These are phyloP conservation scores for Starmerella bombi DNA, from an alignment of 805 yeast genomes.

Conservation along the genomic window DNA sequence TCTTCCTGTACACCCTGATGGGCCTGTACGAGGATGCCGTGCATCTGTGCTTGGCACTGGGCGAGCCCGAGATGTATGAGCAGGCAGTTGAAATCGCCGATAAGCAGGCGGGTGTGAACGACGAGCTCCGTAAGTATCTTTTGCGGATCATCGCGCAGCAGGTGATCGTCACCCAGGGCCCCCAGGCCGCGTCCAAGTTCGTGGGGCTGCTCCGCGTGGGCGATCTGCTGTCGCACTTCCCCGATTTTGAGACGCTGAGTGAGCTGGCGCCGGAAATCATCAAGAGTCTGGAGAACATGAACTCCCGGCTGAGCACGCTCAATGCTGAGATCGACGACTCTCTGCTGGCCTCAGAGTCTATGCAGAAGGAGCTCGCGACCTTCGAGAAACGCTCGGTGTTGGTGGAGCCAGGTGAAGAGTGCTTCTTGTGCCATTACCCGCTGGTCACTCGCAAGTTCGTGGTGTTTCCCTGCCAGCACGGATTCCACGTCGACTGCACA, in stretches of 20 bases:
- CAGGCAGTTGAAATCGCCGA: conserved; percentile 48
- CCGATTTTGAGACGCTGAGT: conserved; percentile 70
- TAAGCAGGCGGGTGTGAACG: conserved; percentile 27
- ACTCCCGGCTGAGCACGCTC: conserved; percentile 48
- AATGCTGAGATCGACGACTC: conserved; percentile 69
- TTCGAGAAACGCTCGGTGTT: conserved; percentile 42
- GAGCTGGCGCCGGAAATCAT: conserved; percentile 75
- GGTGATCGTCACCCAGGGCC: conserved; percentile 24
- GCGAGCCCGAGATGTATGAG: conserved; percentile 35
- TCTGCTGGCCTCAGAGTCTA: conserved; percentile 41
- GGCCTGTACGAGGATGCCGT: conserved; percentile 71
- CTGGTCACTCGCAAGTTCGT: conserved; percentile 60
- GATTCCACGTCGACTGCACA: conserved; percentile 82
- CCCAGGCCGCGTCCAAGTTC: conserved; percentile 23
- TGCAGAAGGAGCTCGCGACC: conserved; percentile 46
- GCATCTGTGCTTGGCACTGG: conserved; percentile 48
- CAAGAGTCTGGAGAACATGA: conserved; percentile 60
- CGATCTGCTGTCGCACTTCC: conserved; percentile 72
- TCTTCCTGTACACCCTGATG: conserved; percentile 55
- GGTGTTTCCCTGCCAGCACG: conserved; percentile 80
- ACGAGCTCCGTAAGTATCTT: conserved; percentile 46
- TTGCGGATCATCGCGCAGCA: conserved; percentile 57
- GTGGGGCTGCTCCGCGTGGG: conserved; percentile 39
- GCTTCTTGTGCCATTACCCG: conserved; percentile 57
- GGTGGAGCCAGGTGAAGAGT: conserved; percentile 73